Evolutionary conservation across 1,284 basidiomycete species (phyloP), one percentile per base, ranked within the genome.

Genomic region (Pyrrhoderma noxium): DNA sequence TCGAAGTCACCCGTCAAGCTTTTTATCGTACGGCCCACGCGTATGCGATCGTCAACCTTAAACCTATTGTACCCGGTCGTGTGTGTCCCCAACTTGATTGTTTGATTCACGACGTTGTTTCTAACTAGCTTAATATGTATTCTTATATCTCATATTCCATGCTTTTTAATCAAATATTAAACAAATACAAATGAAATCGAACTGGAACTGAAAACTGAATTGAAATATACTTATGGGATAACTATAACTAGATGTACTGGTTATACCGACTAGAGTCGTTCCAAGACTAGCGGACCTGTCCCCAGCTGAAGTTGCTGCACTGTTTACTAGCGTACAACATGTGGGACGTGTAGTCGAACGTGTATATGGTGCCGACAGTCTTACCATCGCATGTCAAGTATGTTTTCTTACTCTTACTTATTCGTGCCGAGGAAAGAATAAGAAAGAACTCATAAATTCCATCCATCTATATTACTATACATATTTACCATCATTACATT

Each of bases 41-140:
- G 0, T 85, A 80, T 63, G 93, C 88, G 3, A 85, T 95, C 58
- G 93, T 95, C 43, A 96, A 96, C 65, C 77, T 95, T 56, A 95
- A 93, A 62, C 93, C 93, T 1, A 82, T 96, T 57, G 82, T 95
- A 8, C 91, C 91, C 19, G 93, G 93, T 41, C 92, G 92, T 94
- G 65, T 69, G 91, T 76, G 3, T 13, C 8, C 13, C 39, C 11
- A 14, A 9, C 16, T 14, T 16, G 18, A 3, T 22, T 21, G n/a
- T n/a, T n/a, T n/a, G n/a, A n/a, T n/a, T n/a, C n/a, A n/a, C n/a
- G 16, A 22, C 38, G 5, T 7, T 40, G 38, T 22, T 18, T n/a
- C n/a, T 18, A 40, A 40, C 8, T 40, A 40, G n/a, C 14, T 31
- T 22, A 16, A 9, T n/a, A n/a, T n/a, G n/a, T 9, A 19, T 19